Conservation (phyloP, 1,139 yeast genomes). For the Taphrina populina region DNA sequence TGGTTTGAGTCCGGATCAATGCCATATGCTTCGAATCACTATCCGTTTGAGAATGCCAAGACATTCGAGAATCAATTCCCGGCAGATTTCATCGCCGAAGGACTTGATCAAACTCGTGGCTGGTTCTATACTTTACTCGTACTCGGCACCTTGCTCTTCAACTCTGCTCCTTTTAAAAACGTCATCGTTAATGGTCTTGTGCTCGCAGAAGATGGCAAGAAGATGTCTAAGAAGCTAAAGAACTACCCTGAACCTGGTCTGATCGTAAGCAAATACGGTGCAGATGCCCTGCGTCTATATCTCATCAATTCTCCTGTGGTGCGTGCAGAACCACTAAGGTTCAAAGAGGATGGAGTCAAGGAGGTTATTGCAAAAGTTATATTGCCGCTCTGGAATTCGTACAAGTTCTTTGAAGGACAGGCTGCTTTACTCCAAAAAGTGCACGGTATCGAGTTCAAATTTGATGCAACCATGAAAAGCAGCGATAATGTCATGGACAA, state of each 20-base stretch:
- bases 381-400: conserved; percentile 98
- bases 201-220: conserved; percentile 96
- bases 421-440: conserved; percentile 79
- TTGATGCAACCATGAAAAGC: conserved; percentile 56
- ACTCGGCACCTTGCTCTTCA: conserved; percentile 90
- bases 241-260: conserved; percentile 93
- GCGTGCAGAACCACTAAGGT: conserved; percentile 92
- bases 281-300: conserved; percentile 94
- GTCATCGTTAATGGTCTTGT: conserved; percentile 97
- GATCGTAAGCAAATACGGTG: conserved; percentile 85
- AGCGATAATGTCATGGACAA: conserved; percentile 93
- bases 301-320: conserved; percentile 96
- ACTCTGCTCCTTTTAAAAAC: conserved; percentile 88
- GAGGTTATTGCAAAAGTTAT: conserved; percentile 94
- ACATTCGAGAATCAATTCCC: conserved; percentile 75
- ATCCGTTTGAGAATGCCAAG: conserved; percentile 85
- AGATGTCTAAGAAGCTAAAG: conserved; percentile 97
- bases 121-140: conserved; percentile 98
- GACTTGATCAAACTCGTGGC: conserved; percentile 99
- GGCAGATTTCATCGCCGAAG: conserved; percentile 96
- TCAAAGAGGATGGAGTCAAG: conserved; percentile 97
- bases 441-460: conserved; percentile 67
- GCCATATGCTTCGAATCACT: conserved; percentile 97
- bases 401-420: conserved; percentile 93
- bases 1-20: conserved; percentile 99